These are phyloP conservation scores for Eustoma russellianum DNA, from an alignment of 257 asterid genomes.

Conservation along the genomic window DNA sequence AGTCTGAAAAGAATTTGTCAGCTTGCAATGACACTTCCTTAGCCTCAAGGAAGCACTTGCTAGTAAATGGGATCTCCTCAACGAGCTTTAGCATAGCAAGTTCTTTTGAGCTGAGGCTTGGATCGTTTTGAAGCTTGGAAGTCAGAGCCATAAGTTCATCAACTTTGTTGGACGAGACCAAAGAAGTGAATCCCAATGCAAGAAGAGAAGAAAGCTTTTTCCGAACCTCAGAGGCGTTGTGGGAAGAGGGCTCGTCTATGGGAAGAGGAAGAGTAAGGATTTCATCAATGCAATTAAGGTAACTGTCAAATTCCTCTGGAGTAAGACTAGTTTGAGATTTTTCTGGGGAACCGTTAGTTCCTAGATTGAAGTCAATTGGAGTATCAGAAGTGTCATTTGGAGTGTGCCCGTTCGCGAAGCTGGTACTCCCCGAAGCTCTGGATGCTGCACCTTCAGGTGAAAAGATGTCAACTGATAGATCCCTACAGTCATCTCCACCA, in stretches of 20 bases:
- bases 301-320: slow-evolving; percentile 25
- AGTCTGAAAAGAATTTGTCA: slow-evolving; percentile 22
- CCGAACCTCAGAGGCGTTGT: slow-evolving; percentile 14
- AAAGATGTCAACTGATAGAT: neutral
- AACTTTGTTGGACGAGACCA: slow-evolving; percentile 21
- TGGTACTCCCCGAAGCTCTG: too few species aligned
- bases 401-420: neutral
- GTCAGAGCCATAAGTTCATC: slow-evolving; percentile 13
- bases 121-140: slow-evolving; percentile 23
- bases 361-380: slow-evolving; percentile 1
- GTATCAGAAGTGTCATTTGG: too few species aligned
- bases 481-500: neutral
- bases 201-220: slow-evolving; percentile 26
- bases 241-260: slow-evolving; percentile 1
- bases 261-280: slow-evolving; percentile 13
- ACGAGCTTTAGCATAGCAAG: slow-evolving; percentile 26
- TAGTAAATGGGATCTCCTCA: slow-evolving; percentile 19
- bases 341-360: neutral
- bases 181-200: slow-evolving; percentile 17
- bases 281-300: slow-evolving; percentile 33
- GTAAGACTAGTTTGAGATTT: slow-evolving; percentile 10
- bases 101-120: slow-evolving; percentile 20
- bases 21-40: slow-evolving; percentile 15
- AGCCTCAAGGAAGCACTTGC: slow-evolving; percentile 20
- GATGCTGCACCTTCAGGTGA: neutral